phyloP scores from a whole-genome alignment of 805 yeast genomes.

The Barnettozyma sp. region DNA sequence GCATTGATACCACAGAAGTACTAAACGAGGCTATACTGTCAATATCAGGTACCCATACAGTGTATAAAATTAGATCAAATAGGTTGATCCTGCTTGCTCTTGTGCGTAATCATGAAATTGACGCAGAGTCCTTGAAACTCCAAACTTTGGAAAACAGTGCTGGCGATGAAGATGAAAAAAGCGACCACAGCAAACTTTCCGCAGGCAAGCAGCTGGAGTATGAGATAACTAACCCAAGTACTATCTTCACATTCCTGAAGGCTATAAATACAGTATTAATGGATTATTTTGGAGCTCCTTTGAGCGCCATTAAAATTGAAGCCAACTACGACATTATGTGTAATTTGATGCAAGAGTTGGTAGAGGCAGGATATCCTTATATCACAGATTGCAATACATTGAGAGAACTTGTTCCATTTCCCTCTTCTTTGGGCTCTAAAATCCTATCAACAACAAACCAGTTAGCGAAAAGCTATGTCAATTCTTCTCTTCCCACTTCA shows the following conservation, averaged over 20 bases:
- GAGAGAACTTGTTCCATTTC: slow-evolving; percentile 58
- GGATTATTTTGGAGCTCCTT: slow-evolving; percentile 51
- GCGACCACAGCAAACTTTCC: too few relatives aligned
- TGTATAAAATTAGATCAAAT: slow-evolving; percentile 13
- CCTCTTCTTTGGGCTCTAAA: slow-evolving; percentile 27
- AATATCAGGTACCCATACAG: slow-evolving; percentile 16
- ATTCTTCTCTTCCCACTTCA: slow-evolving; percentile 10
- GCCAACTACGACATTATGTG: slow-evolving; percentile 66
- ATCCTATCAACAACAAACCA: slow-evolving; percentile 32
- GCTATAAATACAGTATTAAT: slow-evolving; percentile 44
- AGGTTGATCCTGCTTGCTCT: slow-evolving; percentile 16
- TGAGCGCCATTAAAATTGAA: slow-evolving; percentile 52
- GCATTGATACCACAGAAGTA: slow-evolving; percentile 17
- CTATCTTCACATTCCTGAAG: slow-evolving; percentile 48
- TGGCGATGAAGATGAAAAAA: not conserved
- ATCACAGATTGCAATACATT: slow-evolving; percentile 65
- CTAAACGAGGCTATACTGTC: slow-evolving; percentile 17
- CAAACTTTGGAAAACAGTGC: slow-evolving; percentile 12
- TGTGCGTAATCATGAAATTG: slow-evolving; percentile 11
- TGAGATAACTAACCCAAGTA: slow-evolving; percentile 37
- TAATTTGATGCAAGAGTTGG: slow-evolving; percentile 65
- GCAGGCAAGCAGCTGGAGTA: too few relatives aligned
- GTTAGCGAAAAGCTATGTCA: slow-evolving; percentile 21
- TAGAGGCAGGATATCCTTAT: slow-evolving; percentile 72
- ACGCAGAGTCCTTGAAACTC: slow-evolving; percentile 11